Evolutionary conservation across 179 eudicot species (phyloP).

Genomic region (Beta lomatogona): DNA sequence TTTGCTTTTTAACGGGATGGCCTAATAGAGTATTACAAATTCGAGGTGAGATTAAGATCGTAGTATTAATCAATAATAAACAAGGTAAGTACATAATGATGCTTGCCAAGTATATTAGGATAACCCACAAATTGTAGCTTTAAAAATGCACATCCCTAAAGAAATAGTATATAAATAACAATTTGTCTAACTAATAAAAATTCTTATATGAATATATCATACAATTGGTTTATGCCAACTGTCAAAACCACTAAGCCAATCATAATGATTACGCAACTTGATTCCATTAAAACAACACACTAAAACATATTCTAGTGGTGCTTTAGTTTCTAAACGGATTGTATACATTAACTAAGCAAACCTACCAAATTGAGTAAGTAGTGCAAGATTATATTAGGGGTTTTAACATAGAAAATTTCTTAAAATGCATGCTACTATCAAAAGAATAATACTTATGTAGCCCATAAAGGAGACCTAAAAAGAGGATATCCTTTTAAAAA

Average conservation of each 20-base stretch:
- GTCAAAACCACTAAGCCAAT: constrained; percentile 23
- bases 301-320: constrained; percentile 27
- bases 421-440: constrained; percentile 27
- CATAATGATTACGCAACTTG: constrained; percentile 11
- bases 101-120: constrained; percentile 21
- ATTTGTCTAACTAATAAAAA: background rate
- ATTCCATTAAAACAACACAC: constrained; percentile 17
- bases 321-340: background rate
- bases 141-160: background rate
- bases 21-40: too few relatives aligned
- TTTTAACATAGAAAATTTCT: constrained; percentile 25
- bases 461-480: constrained; percentile 71
- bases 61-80: constrained; percentile 7
- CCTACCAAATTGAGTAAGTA: constrained; percentile 34
- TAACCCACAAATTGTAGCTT: constrained; percentile 5
- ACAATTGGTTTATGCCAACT: background rate
- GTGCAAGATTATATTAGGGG: background rate
- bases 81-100: constrained; percentile 15
- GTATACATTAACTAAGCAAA: background rate
- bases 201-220: background rate
- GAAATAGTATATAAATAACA: background rate
- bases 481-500: constrained; percentile 34
- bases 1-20: too few relatives aligned
- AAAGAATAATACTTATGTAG: constrained; percentile 50
- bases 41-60: background rate